These are phyloP conservation scores for Rhynchosporium agropyri DNA, from an alignment of 2,329 filamentous ascomycete species.

Conservation along the genomic window DNA sequence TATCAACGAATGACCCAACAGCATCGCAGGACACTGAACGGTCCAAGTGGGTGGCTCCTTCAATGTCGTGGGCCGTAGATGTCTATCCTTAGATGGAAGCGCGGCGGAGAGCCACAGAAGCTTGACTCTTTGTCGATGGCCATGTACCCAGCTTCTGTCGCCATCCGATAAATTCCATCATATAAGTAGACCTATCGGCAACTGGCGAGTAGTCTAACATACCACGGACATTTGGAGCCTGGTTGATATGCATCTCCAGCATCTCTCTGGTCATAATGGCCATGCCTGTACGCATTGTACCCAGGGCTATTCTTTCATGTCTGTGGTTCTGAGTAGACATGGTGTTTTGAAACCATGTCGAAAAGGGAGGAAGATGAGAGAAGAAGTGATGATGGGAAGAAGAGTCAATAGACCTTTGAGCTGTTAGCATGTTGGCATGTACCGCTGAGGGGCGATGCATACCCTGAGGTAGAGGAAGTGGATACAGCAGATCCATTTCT, in stretches of 20 bases:
- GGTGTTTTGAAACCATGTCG: constrained; percentile 29
- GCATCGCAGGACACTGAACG: not conserved
- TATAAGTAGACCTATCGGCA: constrained; percentile 29
- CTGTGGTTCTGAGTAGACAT: constrained; percentile 32
- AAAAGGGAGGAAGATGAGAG: constrained; percentile 25
- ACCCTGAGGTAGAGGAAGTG: constrained; percentile 24
- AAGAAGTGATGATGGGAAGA: constrained; percentile 36
- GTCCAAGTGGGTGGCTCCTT: not conserved
- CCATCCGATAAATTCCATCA: constrained; percentile 33
- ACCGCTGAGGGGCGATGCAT: constrained; percentile 1
- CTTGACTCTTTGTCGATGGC: constrained; percentile 38
- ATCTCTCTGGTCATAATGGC: constrained; percentile 38
- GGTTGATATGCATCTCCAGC: constrained; percentile 41
- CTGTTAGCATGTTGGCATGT: constrained; percentile 11
- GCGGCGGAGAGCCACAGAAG: not conserved
- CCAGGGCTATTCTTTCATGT: constrained; percentile 42
- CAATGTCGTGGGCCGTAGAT: not conserved
- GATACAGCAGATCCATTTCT: constrained; percentile 21
- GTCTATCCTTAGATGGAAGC: not conserved
- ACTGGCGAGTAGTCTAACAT: constrained; percentile 40
- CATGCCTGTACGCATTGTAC: constrained; percentile 35
- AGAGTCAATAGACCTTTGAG: constrained; percentile 30
- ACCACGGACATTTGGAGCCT: constrained; percentile 37
- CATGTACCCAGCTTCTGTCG: constrained; percentile 43
- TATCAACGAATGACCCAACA: not conserved